Base-by-base conservation (phyloP, 257 asterid species). In the Mitragyna speciosa region DNA sequence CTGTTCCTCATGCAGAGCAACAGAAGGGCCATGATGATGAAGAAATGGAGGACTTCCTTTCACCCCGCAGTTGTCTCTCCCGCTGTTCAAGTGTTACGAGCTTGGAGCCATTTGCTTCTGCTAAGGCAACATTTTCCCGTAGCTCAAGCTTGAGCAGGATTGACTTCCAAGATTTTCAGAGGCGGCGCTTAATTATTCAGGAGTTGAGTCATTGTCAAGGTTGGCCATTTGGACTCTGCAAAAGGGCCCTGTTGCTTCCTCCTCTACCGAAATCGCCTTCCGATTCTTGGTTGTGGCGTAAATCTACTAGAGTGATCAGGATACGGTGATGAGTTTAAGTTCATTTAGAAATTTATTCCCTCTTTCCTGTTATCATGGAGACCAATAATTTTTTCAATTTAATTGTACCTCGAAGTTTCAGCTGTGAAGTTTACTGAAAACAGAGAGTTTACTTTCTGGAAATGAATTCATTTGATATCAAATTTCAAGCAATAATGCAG, bases 141-240 rank as follows among this genome's bases (percentile, higher is more conserved):
- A 82, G 91, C 54, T 89, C 93, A n/a, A 93, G 98, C 84, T 80
- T 87, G 83, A 90, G 86, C 82, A 84, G 82, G 82, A 78, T 87
- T 30, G 94, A 90, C 49, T 82, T 84, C 68, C 87, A 67, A 41
- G 90, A 87, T 47, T 66, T 79, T 39, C 78, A 79, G 22, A 80
- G 85, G 69, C 61, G 76, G 43, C 78, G 83, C 11, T 86, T 90
- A 12, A 73, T 86, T n/a, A 76, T 92, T 54, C 72, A 84, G 70
- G 94, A 90, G 84, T 74, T 91, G 17, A 47, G 86, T 31, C 89
- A 86, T 41, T 89, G 89, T 77, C 82, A 92, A 78, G 97, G 98
- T 69, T 92, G 97, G 98, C 97, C 98, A 1, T 91, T 94, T 81
- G 98, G 97, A 17, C 92, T 94, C 59, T 86, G 89, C 86, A 86